A percentile compares a stretch with the other conserved stretches of the same genome.
phyloP scores from a whole-genome alignment of 495 filamentous ascomycete genomes.

The Daldinia bambusicola region DNA sequence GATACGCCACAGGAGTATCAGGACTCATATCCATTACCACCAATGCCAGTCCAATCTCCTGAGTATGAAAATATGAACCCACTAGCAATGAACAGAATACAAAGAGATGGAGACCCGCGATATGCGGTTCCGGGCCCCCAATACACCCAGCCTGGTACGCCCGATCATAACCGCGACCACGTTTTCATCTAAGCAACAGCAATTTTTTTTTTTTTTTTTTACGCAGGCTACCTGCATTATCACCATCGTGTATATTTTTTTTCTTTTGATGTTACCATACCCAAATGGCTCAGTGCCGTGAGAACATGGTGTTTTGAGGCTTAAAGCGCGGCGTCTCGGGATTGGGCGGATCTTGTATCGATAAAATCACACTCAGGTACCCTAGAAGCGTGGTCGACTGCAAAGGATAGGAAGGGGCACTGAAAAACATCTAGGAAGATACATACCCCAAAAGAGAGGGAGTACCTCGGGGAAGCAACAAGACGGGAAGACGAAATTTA shows the following conservation, averaged over 20 bases:
- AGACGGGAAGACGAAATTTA: conserved; percentile 1
- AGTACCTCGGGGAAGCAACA: not conserved
- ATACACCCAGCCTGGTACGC: conserved; percentile 35
- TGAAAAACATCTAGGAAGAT: conserved; percentile 7
- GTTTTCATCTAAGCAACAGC: conserved; percentile 41
- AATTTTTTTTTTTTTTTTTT: conserved; percentile 22
- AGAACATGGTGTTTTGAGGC: conserved; percentile 17
- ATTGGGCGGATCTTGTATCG: conserved; percentile 36
- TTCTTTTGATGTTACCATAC: conserved; percentile 30
- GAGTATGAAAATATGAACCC: conserved; percentile 55
- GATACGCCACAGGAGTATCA: conserved; percentile 52
- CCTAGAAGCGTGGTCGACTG: conserved; percentile 23
- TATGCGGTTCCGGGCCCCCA: conserved; percentile 37
- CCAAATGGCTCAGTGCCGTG: conserved; percentile 9
- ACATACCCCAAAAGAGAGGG: conserved; percentile 7
- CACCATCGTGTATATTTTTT: conserved; percentile 25
- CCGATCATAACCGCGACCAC: conserved; percentile 40
- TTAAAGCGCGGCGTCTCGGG: conserved; percentile 42
- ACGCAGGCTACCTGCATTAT: conserved; percentile 6
- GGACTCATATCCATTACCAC: conserved; percentile 35
- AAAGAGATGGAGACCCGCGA: conserved; percentile 41
- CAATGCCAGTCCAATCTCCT: conserved; percentile 31
- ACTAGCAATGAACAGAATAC: conserved; percentile 60
- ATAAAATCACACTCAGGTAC: conserved; percentile 26
- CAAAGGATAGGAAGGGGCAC: conserved; percentile 13